These are phyloP conservation scores for Grammothele lineata DNA, from an alignment of 768 basidiomycete genomes.

Conservation along the genomic window DNA sequence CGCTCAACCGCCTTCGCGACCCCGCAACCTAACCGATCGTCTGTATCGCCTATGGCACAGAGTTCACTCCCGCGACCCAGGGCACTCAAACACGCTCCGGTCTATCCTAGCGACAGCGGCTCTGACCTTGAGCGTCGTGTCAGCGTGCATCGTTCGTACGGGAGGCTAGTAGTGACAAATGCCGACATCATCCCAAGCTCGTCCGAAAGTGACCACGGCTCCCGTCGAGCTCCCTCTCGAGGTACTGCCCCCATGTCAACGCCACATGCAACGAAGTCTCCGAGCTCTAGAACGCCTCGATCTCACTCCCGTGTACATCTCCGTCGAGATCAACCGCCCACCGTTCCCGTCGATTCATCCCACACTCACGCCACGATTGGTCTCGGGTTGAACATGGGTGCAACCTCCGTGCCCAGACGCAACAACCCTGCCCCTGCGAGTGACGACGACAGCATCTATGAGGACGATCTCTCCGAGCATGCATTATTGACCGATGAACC, in stretches of 20 bases:
- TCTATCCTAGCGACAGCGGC: conserved; percentile 16
- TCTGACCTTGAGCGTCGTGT: conserved; percentile 22
- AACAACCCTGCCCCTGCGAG: not conserved
- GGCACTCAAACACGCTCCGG: not conserved
- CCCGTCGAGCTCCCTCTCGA: not conserved
- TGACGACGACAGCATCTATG: conserved; percentile 18
- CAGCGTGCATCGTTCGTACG: conserved; percentile 4
- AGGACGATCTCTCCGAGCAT: conserved; percentile 5
- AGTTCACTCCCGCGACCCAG: conserved; percentile 6
- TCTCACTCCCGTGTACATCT: not conserved
- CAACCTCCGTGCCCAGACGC: not conserved
- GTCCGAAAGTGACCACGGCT: conserved; percentile 15
- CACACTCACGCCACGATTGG: not conserved
- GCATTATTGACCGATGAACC: conserved; percentile 5
- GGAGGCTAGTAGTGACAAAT: conserved; percentile 23
- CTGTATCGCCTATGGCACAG: not conserved
- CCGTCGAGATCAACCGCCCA: too few relatives aligned
- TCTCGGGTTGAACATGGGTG: conserved; percentile 7
- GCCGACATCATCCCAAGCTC: conserved; percentile 23
- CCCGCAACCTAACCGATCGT: conserved; percentile 2
- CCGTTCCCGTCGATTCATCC: too few relatives aligned
- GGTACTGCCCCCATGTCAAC: not conserved
- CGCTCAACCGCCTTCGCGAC: conserved; percentile 3
- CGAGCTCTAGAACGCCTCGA: not conserved
- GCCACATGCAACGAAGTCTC: not conserved